Evolutionary conservation across 352 stramenopile genomes (phyloP).

Genomic region (Phytophthora aleatoria): DNA sequence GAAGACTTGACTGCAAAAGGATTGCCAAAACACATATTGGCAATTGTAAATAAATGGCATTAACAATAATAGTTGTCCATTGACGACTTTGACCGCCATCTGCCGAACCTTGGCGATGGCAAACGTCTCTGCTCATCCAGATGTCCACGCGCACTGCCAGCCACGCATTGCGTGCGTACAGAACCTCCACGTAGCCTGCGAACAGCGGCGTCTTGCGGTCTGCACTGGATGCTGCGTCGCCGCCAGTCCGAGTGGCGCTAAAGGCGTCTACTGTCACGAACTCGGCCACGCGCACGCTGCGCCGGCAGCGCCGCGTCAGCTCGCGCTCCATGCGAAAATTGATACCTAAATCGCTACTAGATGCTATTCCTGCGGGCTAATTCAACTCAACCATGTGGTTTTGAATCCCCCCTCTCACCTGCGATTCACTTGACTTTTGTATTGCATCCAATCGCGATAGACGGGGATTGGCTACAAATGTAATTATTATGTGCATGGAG

Average conservation of each 20-base stretch:
- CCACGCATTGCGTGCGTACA: conserved; percentile 33
- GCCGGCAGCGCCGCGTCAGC: conserved; percentile 22
- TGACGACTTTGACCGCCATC: not conserved
- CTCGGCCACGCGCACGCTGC: conserved; percentile 30
- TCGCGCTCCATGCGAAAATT: conserved; percentile 27
- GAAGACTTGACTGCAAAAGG: conserved; percentile 36
- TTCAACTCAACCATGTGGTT: conserved; percentile 18
- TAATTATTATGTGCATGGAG: conserved; percentile 30
- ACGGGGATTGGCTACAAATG: conserved; percentile 18
- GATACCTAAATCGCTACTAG: conserved; percentile 12
- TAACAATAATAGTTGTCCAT: not conserved
- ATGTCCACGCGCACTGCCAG: conserved; percentile 34
- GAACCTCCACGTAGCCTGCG: conserved; percentile 32
- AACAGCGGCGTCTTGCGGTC: conserved; percentile 22
- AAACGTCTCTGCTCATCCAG: conserved; percentile 21
- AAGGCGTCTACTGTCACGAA: conserved; percentile 13
- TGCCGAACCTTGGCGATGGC: conserved; percentile 24
- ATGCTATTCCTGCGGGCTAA: conserved; percentile 18
- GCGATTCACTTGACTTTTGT: conserved; percentile 12
- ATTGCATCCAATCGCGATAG: conserved; percentile 10
- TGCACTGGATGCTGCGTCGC: not conserved
- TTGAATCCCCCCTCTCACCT: conserved; percentile 6
- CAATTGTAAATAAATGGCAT: not conserved
- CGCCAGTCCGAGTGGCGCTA: conserved; percentile 9
- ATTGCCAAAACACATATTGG: conserved; percentile 5